phyloP scores from a whole-genome alignment of 768 basidiomycete genomes.

The Tricholoma terreum region DNA sequence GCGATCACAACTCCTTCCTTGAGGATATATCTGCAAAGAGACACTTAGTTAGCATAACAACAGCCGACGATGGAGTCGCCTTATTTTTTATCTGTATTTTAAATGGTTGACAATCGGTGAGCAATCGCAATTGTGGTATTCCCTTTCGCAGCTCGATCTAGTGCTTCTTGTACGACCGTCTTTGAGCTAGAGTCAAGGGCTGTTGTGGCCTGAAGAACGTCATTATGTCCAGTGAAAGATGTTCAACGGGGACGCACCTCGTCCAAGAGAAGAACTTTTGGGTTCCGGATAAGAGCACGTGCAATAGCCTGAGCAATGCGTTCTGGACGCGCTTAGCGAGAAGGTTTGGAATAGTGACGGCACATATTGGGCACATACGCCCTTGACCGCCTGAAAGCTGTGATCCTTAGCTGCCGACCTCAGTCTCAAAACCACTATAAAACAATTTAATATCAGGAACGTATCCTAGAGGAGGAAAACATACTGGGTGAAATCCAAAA shows the following conservation, averaged over 20 bases:
- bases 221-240: constrained; percentile 9
- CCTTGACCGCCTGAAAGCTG: constrained; percentile 89
- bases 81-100: too few relatives aligned
- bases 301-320: constrained; percentile 86
- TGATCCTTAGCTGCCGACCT: constrained; percentile 86
- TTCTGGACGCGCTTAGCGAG: constrained; percentile 32
- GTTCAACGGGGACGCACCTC: constrained; percentile 38
- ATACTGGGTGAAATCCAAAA: constrained; percentile 88
- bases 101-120: constrained; percentile 89
- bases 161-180: constrained; percentile 90
- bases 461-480: constrained; percentile 24
- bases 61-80: too few relatives aligned
- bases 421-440: too few relatives aligned
- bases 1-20: constrained; percentile 85
- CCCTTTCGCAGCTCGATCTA: constrained; percentile 89
- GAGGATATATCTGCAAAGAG: constrained; percentile 81
- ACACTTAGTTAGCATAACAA: too few relatives aligned
- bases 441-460: constrained; percentile 3
- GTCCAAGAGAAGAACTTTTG: constrained; percentile 82
- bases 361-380: too few relatives aligned
- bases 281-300: constrained; percentile 83
- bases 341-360: too few relatives aligned
- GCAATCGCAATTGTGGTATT: constrained; percentile 95
- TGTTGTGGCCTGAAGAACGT: constrained; percentile 62
- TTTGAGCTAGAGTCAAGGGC: constrained; percentile 92